Base-by-base conservation (phyloP, 192 early-diverging fungal species). In the Backusella circina region DNA sequence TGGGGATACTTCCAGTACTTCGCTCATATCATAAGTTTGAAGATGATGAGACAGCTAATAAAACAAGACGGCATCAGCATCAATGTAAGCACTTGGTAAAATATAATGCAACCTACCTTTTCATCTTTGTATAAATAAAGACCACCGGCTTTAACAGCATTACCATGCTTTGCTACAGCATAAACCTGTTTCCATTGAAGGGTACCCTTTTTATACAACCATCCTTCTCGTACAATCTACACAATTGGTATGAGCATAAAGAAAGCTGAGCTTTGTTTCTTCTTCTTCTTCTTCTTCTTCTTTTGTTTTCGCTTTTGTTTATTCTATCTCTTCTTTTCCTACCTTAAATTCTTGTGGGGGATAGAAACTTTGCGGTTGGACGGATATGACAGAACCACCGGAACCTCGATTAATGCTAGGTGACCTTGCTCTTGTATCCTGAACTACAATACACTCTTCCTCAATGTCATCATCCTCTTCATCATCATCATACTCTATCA, bases 41-140 rank as follows among this genome's bases (percentile, higher is more conserved):
- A 83, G 81, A 32, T 84, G 84, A 67, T 74, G 79, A 12, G 81
- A 13, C 10, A 80, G 78, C 84, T 87, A 69, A 71, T 2, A 65
- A 0, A 13, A 36, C 31, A 12, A 70, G 16, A 21, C 6, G 16
- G 5, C 2, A 61, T 39, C 36, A 32, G 32, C 28, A 18, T 21
- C 30, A 50, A n/a, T 39, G 3, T 21, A 2, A 47, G 0, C 33
- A 35, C 10, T 44, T n/a, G n/a, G n/a, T n/a, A n/a, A 15, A 44
- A 65, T 77, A 21, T 65, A 16, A 31, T 3, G 36, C 1, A 12
- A 31, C 71, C 61, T 82, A 88, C 86, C 79, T 88, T 85, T 23
- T 85, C 84, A 75, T 88, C 86, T 32, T 86, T 85, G 75, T 84
- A 88, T 5, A 88, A 69, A 21, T 82, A 84, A 33, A 88, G 37